Conservation (phyloP, 371 early-diverging fungal genomes). For the Rhizopus delemar region DNA sequence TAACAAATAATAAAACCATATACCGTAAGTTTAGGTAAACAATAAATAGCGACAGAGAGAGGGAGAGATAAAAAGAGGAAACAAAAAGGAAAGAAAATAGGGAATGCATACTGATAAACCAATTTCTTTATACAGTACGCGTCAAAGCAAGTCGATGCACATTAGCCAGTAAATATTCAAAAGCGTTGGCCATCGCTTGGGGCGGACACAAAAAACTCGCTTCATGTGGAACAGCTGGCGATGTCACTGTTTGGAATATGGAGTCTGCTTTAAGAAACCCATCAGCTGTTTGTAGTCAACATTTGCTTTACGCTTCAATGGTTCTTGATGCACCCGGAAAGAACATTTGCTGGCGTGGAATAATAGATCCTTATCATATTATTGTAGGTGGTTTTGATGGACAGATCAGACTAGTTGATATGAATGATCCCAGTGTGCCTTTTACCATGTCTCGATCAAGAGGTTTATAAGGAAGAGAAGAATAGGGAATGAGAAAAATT, state of each 20-base stretch:
- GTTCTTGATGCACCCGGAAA: constrained; percentile 33
- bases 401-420: constrained; percentile 32
- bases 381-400: constrained; percentile 49
- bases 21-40: constrained; percentile 15
- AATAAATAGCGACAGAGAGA: no score
- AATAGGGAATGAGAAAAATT: neutral
- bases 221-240: constrained; percentile 3
- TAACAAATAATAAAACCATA: constrained; percentile 4
- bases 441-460: constrained; percentile 5
- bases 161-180: constrained; percentile 1
- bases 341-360: constrained; percentile 25
- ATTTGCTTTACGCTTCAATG: constrained; percentile 10
- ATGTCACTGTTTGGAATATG: constrained; percentile 37
- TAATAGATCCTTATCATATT: constrained; percentile 15
- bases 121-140: constrained; percentile 6
- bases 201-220: constrained; percentile 40
- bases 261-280: constrained; percentile 13
- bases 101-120: neutral
- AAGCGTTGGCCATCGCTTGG: constrained; percentile 30
- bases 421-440: constrained; percentile 35
- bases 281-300: neutral
- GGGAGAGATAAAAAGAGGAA: neutral
- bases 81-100: neutral
- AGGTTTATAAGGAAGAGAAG: neutral
- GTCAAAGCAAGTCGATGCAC: constrained; percentile 16